A percentile compares a stretch with the other conserved stretches of the same genome.
Conservation (phyloP, 2,329 filamentous ascomycete species). For the Karstenula rhodostoma region DNA sequence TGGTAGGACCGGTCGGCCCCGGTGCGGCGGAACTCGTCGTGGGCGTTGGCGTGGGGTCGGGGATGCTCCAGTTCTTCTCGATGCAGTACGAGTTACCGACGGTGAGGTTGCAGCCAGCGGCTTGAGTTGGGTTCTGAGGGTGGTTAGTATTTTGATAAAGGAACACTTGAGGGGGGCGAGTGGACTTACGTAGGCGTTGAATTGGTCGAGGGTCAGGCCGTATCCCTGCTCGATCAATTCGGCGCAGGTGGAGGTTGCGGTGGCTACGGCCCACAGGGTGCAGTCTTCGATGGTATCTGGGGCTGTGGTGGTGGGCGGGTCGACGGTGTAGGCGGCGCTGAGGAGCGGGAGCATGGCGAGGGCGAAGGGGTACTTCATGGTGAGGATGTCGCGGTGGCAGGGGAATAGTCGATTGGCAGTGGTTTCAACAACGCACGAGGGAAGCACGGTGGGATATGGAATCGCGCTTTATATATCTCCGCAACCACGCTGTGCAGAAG, state of each 20-base stretch:
- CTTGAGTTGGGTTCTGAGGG: slow-evolving; percentile 9
- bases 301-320: slow-evolving; percentile 10
- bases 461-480: neutral
- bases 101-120: slow-evolving; percentile 3
- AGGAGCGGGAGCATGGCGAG: neutral
- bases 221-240: neutral
- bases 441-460: neutral
- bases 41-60: neutral
- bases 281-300: slow-evolving; percentile 18
- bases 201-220: slow-evolving; percentile 1
- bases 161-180: neutral
- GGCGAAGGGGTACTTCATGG: neutral
- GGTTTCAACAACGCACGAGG: too few relatives aligned
- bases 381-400: neutral
- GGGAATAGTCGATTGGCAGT: neutral
- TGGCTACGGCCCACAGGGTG: slow-evolving; percentile 11
- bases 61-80: slow-evolving; percentile 8
- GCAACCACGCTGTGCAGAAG: neutral
- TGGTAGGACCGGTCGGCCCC: neutral
- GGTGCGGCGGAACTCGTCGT: neutral
- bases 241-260: neutral
- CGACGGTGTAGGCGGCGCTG: slow-evolving; percentile 1
- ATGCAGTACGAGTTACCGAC: slow-evolving; percentile 13
- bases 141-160: neutral
- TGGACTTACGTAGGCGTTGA: slow-evolving; percentile 7